phyloP scores from a whole-genome alignment of 768 basidiomycete species.

The Mycena metata region DNA sequence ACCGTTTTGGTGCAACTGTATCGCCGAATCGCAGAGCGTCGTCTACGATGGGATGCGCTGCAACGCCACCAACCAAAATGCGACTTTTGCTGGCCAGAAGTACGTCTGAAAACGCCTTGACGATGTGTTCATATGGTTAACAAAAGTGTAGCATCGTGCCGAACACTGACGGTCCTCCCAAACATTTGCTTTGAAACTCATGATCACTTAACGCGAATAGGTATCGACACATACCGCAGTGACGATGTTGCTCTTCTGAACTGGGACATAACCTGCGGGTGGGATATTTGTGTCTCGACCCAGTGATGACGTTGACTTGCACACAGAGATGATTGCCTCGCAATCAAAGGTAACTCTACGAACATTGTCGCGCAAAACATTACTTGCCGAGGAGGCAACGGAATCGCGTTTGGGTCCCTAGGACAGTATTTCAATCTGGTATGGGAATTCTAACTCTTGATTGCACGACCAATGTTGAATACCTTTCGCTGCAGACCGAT shows the following conservation, averaged over 20 bases:
- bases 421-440: slow-evolving; percentile 70
- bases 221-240: slow-evolving; percentile 69
- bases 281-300: too few species aligned
- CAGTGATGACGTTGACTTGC: too few species aligned
- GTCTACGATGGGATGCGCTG: slow-evolving; percentile 70
- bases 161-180: slow-evolving; percentile 67
- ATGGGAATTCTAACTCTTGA: slow-evolving; percentile 9
- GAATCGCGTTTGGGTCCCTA: slow-evolving; percentile 71
- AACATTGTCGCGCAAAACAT: slow-evolving; percentile 63
- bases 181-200: background rate
- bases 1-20: slow-evolving; percentile 73
- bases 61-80: slow-evolving; percentile 70
- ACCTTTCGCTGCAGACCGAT: slow-evolving; percentile 56
- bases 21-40: slow-evolving; percentile 63
- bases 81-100: slow-evolving; percentile 64
- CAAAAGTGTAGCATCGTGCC: slow-evolving; percentile 59
- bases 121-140: background rate
- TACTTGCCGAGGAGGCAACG: slow-evolving; percentile 70
- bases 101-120: slow-evolving; percentile 40
- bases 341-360: slow-evolving; percentile 75
- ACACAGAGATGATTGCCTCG: slow-evolving; percentile 70
- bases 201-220: slow-evolving; percentile 41
- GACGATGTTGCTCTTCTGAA: slow-evolving; percentile 62
- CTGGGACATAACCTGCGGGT: slow-evolving; percentile 72
- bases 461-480: too few species aligned